Evolutionary conservation across 1,139 yeast genomes (phyloP).

Genomic region (Blastobotrys illinoisensis): DNA sequence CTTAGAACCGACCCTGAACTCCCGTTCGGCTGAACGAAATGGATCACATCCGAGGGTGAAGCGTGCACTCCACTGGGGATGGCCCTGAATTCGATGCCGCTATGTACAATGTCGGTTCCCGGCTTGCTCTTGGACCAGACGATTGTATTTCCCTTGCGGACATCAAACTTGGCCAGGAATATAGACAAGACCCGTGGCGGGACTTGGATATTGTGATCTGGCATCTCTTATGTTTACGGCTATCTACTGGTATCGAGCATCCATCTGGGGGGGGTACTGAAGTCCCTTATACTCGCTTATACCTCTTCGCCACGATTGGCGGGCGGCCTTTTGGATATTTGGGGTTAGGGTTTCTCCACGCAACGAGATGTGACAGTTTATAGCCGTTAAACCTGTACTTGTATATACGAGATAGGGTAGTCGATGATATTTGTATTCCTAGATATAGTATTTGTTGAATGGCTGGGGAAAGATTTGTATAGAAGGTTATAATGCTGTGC

Average conservation of each 20-base stretch:
- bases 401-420: no score
- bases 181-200: slow-evolving; percentile 33
- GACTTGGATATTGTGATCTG: slow-evolving; percentile 2
- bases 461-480: no score
- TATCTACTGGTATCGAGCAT: background rate
- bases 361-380: no score
- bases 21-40: slow-evolving; percentile 40
- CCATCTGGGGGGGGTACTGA: background rate
- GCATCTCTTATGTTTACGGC: background rate
- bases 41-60: slow-evolving; percentile 46
- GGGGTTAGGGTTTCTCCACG: background rate
- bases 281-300: background rate
- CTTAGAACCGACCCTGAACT: slow-evolving; percentile 28
- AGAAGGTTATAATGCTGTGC: no score
- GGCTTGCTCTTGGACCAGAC: slow-evolving; percentile 43
- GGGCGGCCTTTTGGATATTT: no score
- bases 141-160: slow-evolving; percentile 54
- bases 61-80: slow-evolving; percentile 86
- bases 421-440: no score
- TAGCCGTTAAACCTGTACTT: no score
- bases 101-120: slow-evolving; percentile 28
- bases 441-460: no score
- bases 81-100: slow-evolving; percentile 62
- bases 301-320: no score
- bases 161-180: slow-evolving; percentile 61